Base-by-base conservation (phyloP, 106 monocot species). In the Hemerocallis citrina region DNA sequence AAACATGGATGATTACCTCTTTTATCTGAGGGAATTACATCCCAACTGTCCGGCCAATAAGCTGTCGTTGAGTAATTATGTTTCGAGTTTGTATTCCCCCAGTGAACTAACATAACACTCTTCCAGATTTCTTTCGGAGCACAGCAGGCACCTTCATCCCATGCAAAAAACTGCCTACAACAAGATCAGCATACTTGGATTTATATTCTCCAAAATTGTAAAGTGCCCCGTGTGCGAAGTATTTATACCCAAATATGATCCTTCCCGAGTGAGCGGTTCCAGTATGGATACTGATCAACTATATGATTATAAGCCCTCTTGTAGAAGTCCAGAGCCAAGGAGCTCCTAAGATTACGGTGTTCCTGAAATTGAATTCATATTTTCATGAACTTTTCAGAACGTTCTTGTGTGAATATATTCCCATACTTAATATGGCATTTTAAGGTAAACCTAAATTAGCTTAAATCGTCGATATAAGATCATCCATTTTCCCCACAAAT, bases 61-160 rank as follows among this genome's bases (percentile, higher is more conserved):
- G 92, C 91, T 51, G 96, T 98, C 47, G 91, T 98, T 54, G 96
- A 98, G 33, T 82, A 65, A 16, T 88, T 88, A 72, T 98, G 85
- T 64, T 92, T 98, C 47, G 91, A 66, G 48, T 98, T 98, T 65
- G 91, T 98, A 64, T 98, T 98, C 30, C 96, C 96, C 96, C 96
- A 98, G 49, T 98, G 96, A 44, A 91, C 91, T 39, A 98, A 67
- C 91, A 92, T 98, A 81, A 88, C 92, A 58, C 96, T 91, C 51
- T 87, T 82, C 91, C 96, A 91, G 24, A 98, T 98, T 67, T 92
- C 91, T 64, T 79, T 98, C n/a, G 96, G 91, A 62, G 96, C 96
- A 84, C 78, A 92, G 74, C 96, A 98, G 49, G 91, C 96, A 59
- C 96, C 96, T 88, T 98, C 96, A 71, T 98, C 96, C 96, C 91